Base-by-base conservation (phyloP, 83 land plant species). In the Diphasiastrum complanatum region DNA sequence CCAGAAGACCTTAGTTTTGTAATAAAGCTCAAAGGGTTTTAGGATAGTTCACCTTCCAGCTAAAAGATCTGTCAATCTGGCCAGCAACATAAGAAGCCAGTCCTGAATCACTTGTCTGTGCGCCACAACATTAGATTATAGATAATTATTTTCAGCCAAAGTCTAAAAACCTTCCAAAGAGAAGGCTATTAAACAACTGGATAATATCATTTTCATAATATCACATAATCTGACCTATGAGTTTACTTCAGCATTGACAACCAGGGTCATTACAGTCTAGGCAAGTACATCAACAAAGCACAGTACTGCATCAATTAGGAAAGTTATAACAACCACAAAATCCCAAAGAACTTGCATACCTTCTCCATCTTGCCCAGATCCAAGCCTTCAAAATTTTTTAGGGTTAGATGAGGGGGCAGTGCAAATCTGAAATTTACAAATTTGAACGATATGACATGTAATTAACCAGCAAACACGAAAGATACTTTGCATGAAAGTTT, bases 21-120 rank as follows among this genome's bases (percentile, higher is more conserved):
- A n/a, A n/a, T n/a, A n/a, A n/a, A n/a, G n/a, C n/a, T n/a, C n/a
- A n/a, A n/a, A n/a, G n/a, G n/a, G n/a, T n/a, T n/a, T n/a, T n/a
- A n/a, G n/a, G n/a, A n/a, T n/a, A n/a, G n/a, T n/a, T n/a, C n/a
- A 87, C 97, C 95, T 89, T 89, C 99, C 96, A 93, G 81, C 84
- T 89, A 19, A 93, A 76, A 27, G 96, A 74, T 33, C 80, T 80
- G 61, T 93, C 99, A 76, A 85, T 72, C 68, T 89, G 99, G n/a
- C 87, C 80, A 38, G 96, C 99, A 61, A 82, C 91, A 67, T 93
- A 93, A 19, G 99, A 85, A 16, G 99, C 96, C 5, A 93, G 78
- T 47, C 99, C 96, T 47, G 99, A 89, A 63, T 89, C 99, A 49
- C 74, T 48, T 11, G 81, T 54, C 99, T 77, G 60, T 92, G 85